Percentiles rank a stretch among this genome's conserved stretches.
Evolutionary conservation across 2,329 filamentous ascomycete genomes (phyloP).

Genomic region (Aspergillus sp.): DNA sequence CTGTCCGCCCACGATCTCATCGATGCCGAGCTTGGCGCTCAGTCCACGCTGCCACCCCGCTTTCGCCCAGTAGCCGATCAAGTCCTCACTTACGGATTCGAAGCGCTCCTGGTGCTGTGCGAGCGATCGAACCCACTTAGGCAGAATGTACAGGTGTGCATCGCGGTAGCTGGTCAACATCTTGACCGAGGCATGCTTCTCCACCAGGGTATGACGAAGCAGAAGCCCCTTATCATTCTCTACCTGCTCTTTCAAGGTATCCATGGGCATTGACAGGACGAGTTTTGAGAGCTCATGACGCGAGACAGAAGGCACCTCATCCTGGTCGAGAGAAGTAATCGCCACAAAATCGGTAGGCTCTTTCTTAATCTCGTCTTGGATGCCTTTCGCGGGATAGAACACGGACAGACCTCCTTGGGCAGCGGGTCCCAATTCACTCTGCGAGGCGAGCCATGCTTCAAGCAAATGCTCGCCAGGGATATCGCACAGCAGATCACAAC

Average conservation of each 20-base stretch:
- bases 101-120: constrained; percentile 76
- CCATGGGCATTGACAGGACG: constrained; percentile 81
- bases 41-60: constrained; percentile 85
- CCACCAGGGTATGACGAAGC: constrained; percentile 73
- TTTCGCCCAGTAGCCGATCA: constrained; percentile 95
- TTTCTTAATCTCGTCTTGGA: constrained; percentile 72
- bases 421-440: constrained; percentile 64
- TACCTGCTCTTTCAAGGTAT: constrained; percentile 80
- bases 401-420: constrained; percentile 81
- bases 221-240: constrained; percentile 69
- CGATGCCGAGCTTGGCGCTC: constrained; percentile 72
- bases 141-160: constrained; percentile 92
- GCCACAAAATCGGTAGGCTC: constrained; percentile 93
- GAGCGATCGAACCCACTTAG: constrained; percentile 86
- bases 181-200: constrained; percentile 71
- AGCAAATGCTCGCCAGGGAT: constrained; percentile 78
- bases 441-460: constrained; percentile 83
- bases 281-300: constrained; percentile 70
- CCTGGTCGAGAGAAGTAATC: constrained; percentile 65
- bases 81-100: constrained; percentile 86
- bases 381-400: constrained; percentile 82
- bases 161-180: constrained; percentile 85
- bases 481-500: constrained; percentile 92
- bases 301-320: constrained; percentile 53
- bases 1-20: constrained; percentile 58